Evolutionary conservation across 169 alveolate species (phyloP).

Genomic region (Babesia bigemina): DNA sequence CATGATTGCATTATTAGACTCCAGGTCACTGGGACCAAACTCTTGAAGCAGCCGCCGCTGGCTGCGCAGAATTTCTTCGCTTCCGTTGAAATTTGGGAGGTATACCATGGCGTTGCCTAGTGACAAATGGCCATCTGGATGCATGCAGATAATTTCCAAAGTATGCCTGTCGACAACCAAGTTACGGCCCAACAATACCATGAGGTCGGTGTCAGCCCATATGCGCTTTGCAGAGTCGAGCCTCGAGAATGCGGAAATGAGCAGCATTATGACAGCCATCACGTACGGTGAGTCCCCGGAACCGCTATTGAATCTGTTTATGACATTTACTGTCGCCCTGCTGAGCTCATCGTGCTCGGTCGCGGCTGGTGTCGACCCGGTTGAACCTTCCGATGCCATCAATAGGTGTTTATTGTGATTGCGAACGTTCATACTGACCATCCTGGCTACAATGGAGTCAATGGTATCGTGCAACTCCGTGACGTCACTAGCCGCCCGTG

Average conservation of each 20-base stretch:
- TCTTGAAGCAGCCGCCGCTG: constrained; percentile 36
- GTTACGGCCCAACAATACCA: constrained; percentile 58
- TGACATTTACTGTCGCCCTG: constrained; percentile 4
- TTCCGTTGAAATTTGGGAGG: constrained; percentile 26
- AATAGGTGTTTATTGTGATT: not conserved
- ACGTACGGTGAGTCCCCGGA: constrained; percentile 43
- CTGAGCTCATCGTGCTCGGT: constrained; percentile 27
- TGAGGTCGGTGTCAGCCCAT: constrained; percentile 55
- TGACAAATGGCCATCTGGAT: constrained; percentile 16
- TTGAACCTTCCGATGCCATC: not conserved
- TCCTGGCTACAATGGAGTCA: not conserved
- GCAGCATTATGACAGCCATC: constrained; percentile 53
- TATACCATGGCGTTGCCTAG: constrained; percentile 34
- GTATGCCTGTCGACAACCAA: constrained; percentile 31
- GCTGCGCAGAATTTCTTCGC: constrained; percentile 16
- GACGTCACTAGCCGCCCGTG: not conserved
- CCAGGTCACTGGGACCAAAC: constrained; percentile 22
- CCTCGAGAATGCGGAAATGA: constrained; percentile 32
- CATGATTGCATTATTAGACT: constrained; percentile 29
- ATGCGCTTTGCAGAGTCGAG: constrained; percentile 48
- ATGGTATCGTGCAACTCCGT: not conserved
- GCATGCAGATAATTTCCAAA: constrained; percentile 17
- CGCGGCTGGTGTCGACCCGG: not conserved
- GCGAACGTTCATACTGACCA: not conserved
- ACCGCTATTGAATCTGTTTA: constrained; percentile 45